Conservation (phyloP, 2,329 filamentous ascomycete species). For the Colletotrichum caudatum region DNA sequence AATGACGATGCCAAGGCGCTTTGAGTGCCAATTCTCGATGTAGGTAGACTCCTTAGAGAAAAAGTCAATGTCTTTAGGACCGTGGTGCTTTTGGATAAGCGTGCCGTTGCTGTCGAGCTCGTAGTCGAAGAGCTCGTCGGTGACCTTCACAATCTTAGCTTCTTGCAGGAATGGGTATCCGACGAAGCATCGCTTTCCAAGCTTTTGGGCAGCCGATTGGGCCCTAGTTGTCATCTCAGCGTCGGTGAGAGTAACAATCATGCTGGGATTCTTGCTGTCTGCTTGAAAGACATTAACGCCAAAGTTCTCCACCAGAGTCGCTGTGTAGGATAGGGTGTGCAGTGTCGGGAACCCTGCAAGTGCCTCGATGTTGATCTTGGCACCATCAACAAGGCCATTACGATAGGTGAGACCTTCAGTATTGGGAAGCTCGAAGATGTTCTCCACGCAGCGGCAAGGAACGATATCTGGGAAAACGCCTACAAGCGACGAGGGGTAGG, state of each 20-base stretch:
- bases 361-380: constrained; percentile 83
- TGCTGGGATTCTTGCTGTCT: constrained; percentile 96
- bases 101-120: constrained; percentile 74
- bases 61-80: constrained; percentile 79
- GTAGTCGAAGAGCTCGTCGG: constrained; percentile 94
- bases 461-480: constrained; percentile 91
- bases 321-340: constrained; percentile 86
- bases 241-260: constrained; percentile 87
- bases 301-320: constrained; percentile 77
- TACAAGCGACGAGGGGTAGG: constrained; percentile 87
- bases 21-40: constrained; percentile 90
- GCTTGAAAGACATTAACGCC: constrained; percentile 95
- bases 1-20: constrained; percentile 88
- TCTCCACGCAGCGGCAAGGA: constrained; percentile 91
- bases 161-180: constrained; percentile 97
- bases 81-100: constrained; percentile 77
- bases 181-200: constrained; percentile 89
- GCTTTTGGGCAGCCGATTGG: constrained; percentile 79
- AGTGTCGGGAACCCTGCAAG: constrained; percentile 94
- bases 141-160: constrained; percentile 88
- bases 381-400: constrained; percentile 85
- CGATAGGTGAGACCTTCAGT: constrained; percentile 91
- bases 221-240: constrained; percentile 78
- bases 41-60: constrained; percentile 86
- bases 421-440: constrained; percentile 93